A percentile compares a stretch with the other conserved stretches of the same genome.
These are phyloP conservation scores for Komagataella pastoris DNA, from an alignment of 805 yeast genomes.

Conservation along the genomic window DNA sequence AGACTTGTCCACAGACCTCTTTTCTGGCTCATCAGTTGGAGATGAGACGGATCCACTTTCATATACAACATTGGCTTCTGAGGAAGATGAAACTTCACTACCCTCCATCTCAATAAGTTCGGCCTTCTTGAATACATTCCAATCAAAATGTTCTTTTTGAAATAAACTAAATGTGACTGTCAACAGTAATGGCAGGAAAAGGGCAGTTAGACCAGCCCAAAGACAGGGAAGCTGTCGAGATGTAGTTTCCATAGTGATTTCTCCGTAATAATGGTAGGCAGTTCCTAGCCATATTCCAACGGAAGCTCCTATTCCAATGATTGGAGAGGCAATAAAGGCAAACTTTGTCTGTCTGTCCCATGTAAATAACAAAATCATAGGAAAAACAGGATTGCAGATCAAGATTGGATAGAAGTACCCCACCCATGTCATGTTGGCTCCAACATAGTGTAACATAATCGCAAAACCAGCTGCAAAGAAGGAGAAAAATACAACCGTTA, in stretches of 20 bases:
- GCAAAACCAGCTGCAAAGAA: conserved; percentile 24
- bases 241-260: conserved; percentile 13
- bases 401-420: conserved; percentile 22
- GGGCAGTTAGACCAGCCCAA: conserved; percentile 19
- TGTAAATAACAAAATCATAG: conserved; percentile 19
- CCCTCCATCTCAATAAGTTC: not conserved
- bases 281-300: conserved; percentile 19
- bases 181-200: conserved; percentile 11
- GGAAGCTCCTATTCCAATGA: conserved; percentile 17
- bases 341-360: conserved; percentile 17
- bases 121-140: not conserved
- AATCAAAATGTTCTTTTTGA: not conserved
- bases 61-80: conserved; percentile 12
- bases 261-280: conserved; percentile 16
- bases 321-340: conserved; percentile 20
- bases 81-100: not conserved
- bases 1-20: conserved; percentile 9
- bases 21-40: conserved; percentile 19
- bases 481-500: conserved; percentile 24
- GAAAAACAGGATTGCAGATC: conserved; percentile 25
- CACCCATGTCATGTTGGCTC: conserved; percentile 23
- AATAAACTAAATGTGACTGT: not conserved
- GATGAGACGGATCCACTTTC: conserved; percentile 15
- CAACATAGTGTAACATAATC: conserved; percentile 20
- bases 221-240: conserved; percentile 21